Evolutionary conservation across 75 land plant genomes (phyloP).

Genomic region (Chamaecyparis obtusa): DNA sequence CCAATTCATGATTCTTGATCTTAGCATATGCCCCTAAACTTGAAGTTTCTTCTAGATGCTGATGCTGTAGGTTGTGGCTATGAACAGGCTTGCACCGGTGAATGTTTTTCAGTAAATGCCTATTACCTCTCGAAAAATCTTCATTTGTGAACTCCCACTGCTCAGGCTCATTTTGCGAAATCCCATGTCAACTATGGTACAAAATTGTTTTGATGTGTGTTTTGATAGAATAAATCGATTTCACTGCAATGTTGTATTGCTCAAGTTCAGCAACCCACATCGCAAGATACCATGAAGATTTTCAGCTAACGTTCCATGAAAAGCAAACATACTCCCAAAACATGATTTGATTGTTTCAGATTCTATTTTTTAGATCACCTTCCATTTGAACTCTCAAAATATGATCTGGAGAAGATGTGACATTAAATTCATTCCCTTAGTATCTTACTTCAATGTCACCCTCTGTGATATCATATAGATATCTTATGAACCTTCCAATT

Average conservation of each 20-base stretch:
- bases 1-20: conserved; percentile 40
- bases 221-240: conserved; percentile 12
- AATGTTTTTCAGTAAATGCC: conserved; percentile 68
- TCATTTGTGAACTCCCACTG: conserved; percentile 60
- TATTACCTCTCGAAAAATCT: conserved; percentile 32
- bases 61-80: conserved; percentile 50
- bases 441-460: too few species aligned
- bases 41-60: conserved; percentile 15
- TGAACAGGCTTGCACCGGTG: conserved; percentile 72
- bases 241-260: conserved; percentile 29
- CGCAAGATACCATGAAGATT: conserved; percentile 36
- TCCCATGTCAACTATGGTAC: conserved; percentile 8
- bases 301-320: conserved; percentile 37
- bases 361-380: neutral
- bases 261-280: conserved; percentile 33
- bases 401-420: too few species aligned
- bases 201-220: too few species aligned
- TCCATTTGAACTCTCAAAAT: neutral
- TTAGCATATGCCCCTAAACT: conserved; percentile 25
- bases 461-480: too few species aligned
- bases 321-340: conserved; percentile 35
- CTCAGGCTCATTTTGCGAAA: conserved; percentile 56
- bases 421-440: too few species aligned
- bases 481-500: too few species aligned
- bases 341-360: conserved; percentile 20